Percentiles rank a stretch among this genome's conserved stretches.
phyloP scores from a whole-genome alignment of 768 basidiomycete species.

The Hygrophoropsis aurantiaca region DNA sequence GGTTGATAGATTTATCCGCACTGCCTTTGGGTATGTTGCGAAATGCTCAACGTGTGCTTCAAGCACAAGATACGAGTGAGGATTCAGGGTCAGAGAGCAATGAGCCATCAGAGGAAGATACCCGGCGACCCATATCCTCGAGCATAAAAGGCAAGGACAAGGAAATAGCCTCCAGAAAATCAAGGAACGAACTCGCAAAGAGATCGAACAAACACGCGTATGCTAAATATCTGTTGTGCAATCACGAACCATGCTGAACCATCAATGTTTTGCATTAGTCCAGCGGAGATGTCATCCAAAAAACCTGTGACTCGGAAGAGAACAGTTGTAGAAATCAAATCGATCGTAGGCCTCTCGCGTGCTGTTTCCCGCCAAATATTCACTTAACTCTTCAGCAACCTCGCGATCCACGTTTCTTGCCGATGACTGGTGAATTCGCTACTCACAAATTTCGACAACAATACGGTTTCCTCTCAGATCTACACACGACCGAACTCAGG shows the following conservation, averaged over 20 bases:
- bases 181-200: slow-evolving; percentile 51
- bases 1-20: slow-evolving; percentile 49
- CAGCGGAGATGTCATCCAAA: slow-evolving; percentile 81
- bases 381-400: slow-evolving; percentile 48
- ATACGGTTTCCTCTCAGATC: slow-evolving; percentile 72
- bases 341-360: slow-evolving; percentile 46
- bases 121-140: slow-evolving; percentile 1
- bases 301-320: slow-evolving; percentile 75
- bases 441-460: slow-evolving; percentile 61
- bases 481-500: slow-evolving; percentile 63
- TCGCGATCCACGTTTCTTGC: slow-evolving; percentile 86
- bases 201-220: slow-evolving; percentile 86
- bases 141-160: slow-evolving; percentile 27
- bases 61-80: slow-evolving; percentile 38
- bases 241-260: not conserved
- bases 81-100: slow-evolving; percentile 37
- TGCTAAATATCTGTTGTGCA: slow-evolving; percentile 28
- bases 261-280: slow-evolving; percentile 43
- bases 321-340: slow-evolving; percentile 64
- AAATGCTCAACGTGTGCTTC: slow-evolving; percentile 60
- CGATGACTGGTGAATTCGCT: slow-evolving; percentile 68
- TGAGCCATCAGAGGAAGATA: slow-evolving; percentile 15
- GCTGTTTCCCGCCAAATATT: not conserved
- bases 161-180: slow-evolving; percentile 38
- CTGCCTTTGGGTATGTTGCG: slow-evolving; percentile 66